Evolutionary conservation across 202 grass and related monocot species (phyloP).

Genomic region (Saccharum hybrid): DNA sequence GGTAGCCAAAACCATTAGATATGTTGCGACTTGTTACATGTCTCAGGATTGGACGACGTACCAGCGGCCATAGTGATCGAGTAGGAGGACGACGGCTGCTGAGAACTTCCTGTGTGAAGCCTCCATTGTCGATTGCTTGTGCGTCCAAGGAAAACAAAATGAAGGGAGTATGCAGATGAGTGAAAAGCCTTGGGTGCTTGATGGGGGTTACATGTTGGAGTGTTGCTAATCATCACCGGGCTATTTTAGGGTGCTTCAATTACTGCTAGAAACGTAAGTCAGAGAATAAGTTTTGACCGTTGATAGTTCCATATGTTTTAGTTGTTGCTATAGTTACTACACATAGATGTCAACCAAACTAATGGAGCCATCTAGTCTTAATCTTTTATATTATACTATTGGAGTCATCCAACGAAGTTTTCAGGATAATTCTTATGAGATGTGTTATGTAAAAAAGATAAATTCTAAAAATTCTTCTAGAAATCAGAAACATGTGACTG

Average conservation of each 20-base stretch:
- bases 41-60: not conserved
- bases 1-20: too few relatives aligned
- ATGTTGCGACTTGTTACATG: not conserved
- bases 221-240: not conserved
- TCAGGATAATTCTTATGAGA: too few relatives aligned
- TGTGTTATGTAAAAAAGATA: too few relatives aligned
- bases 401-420: too few relatives aligned
- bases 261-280: not conserved
- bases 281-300: not conserved
- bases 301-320: not conserved
- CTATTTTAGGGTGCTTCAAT: not conserved
- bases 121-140: not conserved
- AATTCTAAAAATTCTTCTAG: too few relatives aligned
- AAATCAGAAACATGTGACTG: too few relatives aligned
- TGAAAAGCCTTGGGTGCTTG: not conserved
- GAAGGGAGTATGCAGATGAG: not conserved
- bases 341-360: too few relatives aligned
- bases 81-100: not conserved
- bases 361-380: not conserved
- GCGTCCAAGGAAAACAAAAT: not conserved
- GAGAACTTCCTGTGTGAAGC: not conserved
- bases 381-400: not conserved
- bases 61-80: not conserved
- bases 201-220: not conserved
- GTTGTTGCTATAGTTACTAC: not conserved